Evolutionary conservation across 257 asterid genomes (phyloP).

Genomic region (Rehmannia glutinosa): DNA sequence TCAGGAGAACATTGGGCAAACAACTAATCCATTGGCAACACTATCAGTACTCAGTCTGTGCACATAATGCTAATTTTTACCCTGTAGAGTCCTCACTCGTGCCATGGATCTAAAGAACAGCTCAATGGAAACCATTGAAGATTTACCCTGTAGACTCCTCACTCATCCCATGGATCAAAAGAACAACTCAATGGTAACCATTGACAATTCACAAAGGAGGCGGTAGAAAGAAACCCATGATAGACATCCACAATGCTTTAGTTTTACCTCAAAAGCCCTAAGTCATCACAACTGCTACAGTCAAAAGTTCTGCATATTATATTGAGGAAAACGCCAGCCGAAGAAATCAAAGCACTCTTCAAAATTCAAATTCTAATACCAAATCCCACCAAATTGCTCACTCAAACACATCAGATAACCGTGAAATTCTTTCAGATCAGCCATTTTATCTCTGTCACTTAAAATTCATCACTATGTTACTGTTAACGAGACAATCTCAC

Average conservation of each 20-base stretch:
- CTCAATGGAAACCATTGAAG: background rate
- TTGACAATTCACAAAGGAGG: background rate
- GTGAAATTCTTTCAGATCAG: background rate
- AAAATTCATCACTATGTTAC: background rate
- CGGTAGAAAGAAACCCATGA: background rate
- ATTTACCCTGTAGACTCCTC: background rate
- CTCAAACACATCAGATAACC: background rate
- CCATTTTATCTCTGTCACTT: background rate
- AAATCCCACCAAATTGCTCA: background rate
- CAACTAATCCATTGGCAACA: background rate
- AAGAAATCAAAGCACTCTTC: background rate
- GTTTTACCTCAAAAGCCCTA: background rate
- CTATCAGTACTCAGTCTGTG: background rate
- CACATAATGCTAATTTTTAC: no score
- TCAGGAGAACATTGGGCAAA: no score
- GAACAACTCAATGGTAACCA: background rate
- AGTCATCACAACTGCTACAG: background rate
- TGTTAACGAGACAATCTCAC: background rate
- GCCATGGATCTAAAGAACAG: background rate
- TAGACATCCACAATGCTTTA: background rate
- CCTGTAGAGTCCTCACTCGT: background rate
- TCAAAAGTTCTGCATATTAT: background rate
- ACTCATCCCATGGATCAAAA: background rate
- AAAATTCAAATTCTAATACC: background rate
- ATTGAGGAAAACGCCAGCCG: background rate